These are phyloP conservation scores for Penicillium sp. DNA, from an alignment of 2,329 filamentous ascomycete species.

Conservation along the genomic window DNA sequence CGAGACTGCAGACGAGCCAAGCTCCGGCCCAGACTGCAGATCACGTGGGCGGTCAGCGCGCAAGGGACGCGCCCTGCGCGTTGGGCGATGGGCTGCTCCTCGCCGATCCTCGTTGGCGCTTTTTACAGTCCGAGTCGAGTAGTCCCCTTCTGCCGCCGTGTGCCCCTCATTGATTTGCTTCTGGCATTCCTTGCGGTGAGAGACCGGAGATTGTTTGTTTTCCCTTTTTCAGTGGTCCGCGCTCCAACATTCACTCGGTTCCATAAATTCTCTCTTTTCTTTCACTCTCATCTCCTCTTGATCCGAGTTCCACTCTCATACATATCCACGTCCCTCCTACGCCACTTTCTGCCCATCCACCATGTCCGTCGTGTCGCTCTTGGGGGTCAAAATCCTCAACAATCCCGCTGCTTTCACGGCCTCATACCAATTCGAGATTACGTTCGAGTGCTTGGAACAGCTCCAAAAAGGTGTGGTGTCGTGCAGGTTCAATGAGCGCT, in stretches of 20 bases:
- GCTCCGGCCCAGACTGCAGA: too few species aligned
- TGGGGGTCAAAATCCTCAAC: conserved; percentile 93
- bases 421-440: conserved; percentile 96
- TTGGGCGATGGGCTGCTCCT: conserved; percentile 17
- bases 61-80: conserved; percentile 26
- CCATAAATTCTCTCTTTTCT: conserved; percentile 13
- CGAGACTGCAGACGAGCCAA: conserved; percentile 22
- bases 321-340: conserved; percentile 12
- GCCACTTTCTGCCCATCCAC: conserved; percentile 27
- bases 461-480: conserved; percentile 66
- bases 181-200: conserved; percentile 22
- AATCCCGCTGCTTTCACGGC: conserved; percentile 93
- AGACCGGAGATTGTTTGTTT: conserved; percentile 15
- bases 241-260: conserved; percentile 3
- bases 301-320: conserved; percentile 7
- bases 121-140: neutral
- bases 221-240: conserved; percentile 7
- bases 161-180: neutral
- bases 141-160: too few species aligned
- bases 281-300: neutral
- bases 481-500: too few species aligned
- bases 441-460: conserved; percentile 92
- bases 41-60: conserved; percentile 33
- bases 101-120: conserved; percentile 8
- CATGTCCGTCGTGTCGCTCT: conserved; percentile 94